phyloP scores from a whole-genome alignment of 2,329 filamentous ascomycete genomes.

The Neospermospora avenae region DNA sequence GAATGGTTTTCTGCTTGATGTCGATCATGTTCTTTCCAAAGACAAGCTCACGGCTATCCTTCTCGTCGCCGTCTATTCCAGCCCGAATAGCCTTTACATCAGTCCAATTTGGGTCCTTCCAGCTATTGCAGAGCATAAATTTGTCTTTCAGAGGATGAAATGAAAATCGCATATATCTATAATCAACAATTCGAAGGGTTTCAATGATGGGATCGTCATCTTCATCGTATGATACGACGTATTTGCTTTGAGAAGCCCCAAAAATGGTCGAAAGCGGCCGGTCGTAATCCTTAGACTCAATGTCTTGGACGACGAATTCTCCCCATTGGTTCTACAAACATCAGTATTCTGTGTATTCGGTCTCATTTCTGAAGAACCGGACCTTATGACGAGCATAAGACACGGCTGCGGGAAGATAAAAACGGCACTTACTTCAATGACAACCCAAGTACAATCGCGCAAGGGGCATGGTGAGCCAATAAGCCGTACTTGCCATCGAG shows the following conservation, averaged over 20 bases:
- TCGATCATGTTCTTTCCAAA: constrained; percentile 92
- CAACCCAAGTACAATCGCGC: constrained; percentile 80
- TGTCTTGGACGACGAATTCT: constrained; percentile 75
- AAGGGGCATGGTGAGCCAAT: constrained; percentile 68
- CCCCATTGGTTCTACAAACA: constrained; percentile 81
- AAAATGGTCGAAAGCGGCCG: constrained; percentile 62
- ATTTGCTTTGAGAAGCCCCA: constrained; percentile 60
- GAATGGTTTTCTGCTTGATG: constrained; percentile 82
- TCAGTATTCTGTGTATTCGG: constrained; percentile 26
- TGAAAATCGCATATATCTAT: constrained; percentile 90
- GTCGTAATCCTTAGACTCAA: constrained; percentile 54
- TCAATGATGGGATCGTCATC: constrained; percentile 76
- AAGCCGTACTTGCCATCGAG: constrained; percentile 77
- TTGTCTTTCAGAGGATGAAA: constrained; percentile 88
- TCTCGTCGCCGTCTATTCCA: constrained; percentile 86
- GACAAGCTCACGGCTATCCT: constrained; percentile 74
- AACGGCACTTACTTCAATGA: constrained; percentile 66
- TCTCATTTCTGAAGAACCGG: neutral
- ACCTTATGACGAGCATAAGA: neutral
- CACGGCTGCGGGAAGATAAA: neutral
- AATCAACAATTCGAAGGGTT: constrained; percentile 76
- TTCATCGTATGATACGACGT: constrained; percentile 58
- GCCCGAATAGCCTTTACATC: constrained; percentile 69
- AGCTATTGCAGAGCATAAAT: constrained; percentile 81
- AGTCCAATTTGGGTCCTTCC: constrained; percentile 92